These are phyloP conservation scores for Leccinum imitatum DNA, from an alignment of 768 basidiomycete species.

Conservation along the genomic window DNA sequence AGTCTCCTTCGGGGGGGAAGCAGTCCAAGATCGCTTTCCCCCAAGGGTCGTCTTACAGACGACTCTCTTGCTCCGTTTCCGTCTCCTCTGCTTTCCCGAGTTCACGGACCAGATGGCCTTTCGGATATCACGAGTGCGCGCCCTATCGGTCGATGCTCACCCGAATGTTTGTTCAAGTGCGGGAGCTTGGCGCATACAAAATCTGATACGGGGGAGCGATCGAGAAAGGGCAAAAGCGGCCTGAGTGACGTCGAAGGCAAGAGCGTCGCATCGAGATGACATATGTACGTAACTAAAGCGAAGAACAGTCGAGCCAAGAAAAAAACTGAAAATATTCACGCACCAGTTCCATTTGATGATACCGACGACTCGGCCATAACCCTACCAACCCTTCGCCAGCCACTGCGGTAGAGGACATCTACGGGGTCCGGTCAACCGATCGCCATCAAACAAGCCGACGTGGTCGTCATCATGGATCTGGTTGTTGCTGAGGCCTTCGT, in stretches of 20 bases:
- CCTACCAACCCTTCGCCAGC: too few relatives aligned
- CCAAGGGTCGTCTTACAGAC: slow-evolving; percentile 93
- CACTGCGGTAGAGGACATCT: too few relatives aligned
- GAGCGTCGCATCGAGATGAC: slow-evolving; percentile 90
- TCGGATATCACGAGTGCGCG: slow-evolving; percentile 82
- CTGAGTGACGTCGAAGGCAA: slow-evolving; percentile 79
- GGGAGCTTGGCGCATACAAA: slow-evolving; percentile 94
- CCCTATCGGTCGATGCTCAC: slow-evolving; percentile 79
- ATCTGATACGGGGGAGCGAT: slow-evolving; percentile 87
- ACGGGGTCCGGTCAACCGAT: too few relatives aligned
- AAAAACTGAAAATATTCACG: slow-evolving; percentile 52
- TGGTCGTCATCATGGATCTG: too few relatives aligned
- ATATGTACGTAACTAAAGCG: slow-evolving; percentile 67
- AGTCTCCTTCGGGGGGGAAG: slow-evolving; percentile 83
- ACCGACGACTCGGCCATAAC: slow-evolving; percentile 75
- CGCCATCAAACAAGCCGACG: too few relatives aligned
- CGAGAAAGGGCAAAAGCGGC: slow-evolving; percentile 91
- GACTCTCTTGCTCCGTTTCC: slow-evolving; percentile 93
- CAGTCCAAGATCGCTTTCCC: slow-evolving; percentile 91
- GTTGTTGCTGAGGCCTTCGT: too few relatives aligned
- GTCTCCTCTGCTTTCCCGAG: slow-evolving; percentile 91
- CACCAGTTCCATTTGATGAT: slow-evolving; percentile 95
- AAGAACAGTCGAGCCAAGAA: slow-evolving; percentile 43
- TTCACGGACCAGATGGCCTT: slow-evolving; percentile 94
- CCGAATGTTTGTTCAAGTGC: slow-evolving; percentile 84